These are phyloP conservation scores for Lablab purpureus DNA, from an alignment of 306 rosid species.

Conservation along the genomic window DNA sequence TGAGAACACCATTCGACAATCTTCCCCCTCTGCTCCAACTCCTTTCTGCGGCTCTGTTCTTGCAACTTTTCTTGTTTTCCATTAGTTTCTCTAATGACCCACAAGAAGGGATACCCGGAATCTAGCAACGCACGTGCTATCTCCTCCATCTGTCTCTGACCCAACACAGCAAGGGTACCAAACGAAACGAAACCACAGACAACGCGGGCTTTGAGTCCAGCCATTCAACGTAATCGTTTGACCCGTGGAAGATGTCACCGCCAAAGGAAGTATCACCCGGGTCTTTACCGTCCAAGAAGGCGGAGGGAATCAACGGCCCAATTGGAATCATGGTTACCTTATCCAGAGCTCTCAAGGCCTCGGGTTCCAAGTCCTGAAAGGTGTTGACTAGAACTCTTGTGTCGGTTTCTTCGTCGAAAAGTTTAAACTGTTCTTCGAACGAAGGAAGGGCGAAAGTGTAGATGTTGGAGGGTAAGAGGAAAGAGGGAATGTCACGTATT, in stretches of 20 bases:
- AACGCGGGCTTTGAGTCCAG: constrained; percentile 53
- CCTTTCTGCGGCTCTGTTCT: constrained; percentile 31
- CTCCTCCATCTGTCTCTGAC: constrained; percentile 64
- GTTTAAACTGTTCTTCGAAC: constrained; percentile 40
- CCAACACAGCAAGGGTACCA: constrained; percentile 56
- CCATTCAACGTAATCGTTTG: constrained; percentile 57
- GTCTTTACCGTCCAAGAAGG: constrained; percentile 47
- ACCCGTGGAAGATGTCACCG: constrained; percentile 44
- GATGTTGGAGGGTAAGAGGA: neutral
- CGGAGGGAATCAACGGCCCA: constrained; percentile 73
- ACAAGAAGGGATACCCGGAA: constrained; percentile 54
- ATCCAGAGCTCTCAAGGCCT: constrained; percentile 43
- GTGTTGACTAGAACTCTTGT: constrained; percentile 53
- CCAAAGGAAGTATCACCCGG: constrained; percentile 53
- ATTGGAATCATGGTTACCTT: constrained; percentile 43
- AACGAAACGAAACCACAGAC: constrained; percentile 67
- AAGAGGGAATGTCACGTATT: constrained; percentile 47
- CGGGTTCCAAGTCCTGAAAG: constrained; percentile 50
- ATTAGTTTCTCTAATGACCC: constrained; percentile 55
- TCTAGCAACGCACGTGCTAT: constrained; percentile 61
- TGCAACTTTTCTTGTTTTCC: constrained; percentile 8
- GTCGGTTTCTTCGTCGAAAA: constrained; percentile 35
- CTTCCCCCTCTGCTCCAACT: constrained; percentile 53
- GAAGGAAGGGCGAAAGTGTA: constrained; percentile 40
- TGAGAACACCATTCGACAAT: constrained; percentile 68